Conservation (phyloP, 1,284 basidiomycete species). For the Fomitopsis betulina region DNA sequence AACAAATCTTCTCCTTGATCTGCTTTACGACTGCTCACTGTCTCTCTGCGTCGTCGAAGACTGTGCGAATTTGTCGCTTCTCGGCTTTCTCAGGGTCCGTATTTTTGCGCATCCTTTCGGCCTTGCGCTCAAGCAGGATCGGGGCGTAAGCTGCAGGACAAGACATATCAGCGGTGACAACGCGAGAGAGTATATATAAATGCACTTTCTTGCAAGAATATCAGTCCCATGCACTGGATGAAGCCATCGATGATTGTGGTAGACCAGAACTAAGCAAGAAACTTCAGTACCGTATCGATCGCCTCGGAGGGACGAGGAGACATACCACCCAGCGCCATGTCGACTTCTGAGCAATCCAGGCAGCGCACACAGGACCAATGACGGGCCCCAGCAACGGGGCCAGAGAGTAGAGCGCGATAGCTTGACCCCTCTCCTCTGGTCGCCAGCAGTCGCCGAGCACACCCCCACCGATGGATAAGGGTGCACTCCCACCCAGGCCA, state of each 20-base stretch:
- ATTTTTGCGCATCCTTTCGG: slow-evolving; percentile 32
- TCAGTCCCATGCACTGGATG: slow-evolving; percentile 35
- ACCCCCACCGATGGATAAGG: slow-evolving; percentile 47
- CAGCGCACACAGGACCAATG: slow-evolving; percentile 36
- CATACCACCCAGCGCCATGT: slow-evolving; percentile 37
- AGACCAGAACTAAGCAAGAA: slow-evolving; percentile 32
- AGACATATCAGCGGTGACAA: neutral
- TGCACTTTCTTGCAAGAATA: slow-evolving; percentile 43
- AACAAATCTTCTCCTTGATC: neutral
- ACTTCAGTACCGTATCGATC: neutral
- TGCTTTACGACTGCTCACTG: slow-evolving; percentile 19
- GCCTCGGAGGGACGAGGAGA: neutral
- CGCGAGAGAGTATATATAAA: neutral
- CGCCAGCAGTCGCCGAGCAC: slow-evolving; percentile 46
- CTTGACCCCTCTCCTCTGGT: slow-evolving; percentile 41
- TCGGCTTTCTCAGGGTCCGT: slow-evolving; percentile 30
- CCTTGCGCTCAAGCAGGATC: slow-evolving; percentile 43
- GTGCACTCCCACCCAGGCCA: slow-evolving; percentile 61
- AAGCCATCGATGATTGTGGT: slow-evolving; percentile 34
- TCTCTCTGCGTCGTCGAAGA: slow-evolving; percentile 24
- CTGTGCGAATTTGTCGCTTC: slow-evolving; percentile 21
- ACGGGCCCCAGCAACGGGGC: slow-evolving; percentile 41
- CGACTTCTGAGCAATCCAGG: slow-evolving; percentile 35
- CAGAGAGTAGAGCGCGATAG: slow-evolving; percentile 44
- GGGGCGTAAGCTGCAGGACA: slow-evolving; percentile 37